phyloP scores from a whole-genome alignment of 805 yeast species.

The Kazachstania taianensis region DNA sequence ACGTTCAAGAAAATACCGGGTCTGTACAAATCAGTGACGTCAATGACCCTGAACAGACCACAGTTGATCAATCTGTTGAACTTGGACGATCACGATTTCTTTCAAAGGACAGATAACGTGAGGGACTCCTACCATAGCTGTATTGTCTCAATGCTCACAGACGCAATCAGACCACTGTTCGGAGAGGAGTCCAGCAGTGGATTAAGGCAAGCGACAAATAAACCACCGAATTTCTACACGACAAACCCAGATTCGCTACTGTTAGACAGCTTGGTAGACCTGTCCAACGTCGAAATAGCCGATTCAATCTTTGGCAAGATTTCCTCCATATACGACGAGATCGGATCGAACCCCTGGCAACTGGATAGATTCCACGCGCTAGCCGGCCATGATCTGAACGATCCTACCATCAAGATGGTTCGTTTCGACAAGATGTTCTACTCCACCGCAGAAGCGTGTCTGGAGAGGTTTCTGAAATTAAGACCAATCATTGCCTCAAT shows the following conservation, averaged over 20 bases:
- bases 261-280: slow-evolving; percentile 8
- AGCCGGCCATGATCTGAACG: slow-evolving; percentile 2
- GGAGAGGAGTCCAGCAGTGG: slow-evolving; percentile 2
- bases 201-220: background rate
- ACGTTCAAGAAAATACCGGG: slow-evolving; percentile 4
- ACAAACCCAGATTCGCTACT: slow-evolving; percentile 3
- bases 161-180: slow-evolving; percentile 9
- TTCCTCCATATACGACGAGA: slow-evolving; percentile 8
- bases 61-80: slow-evolving; percentile 5
- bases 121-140: slow-evolving; percentile 8
- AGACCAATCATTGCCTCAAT: slow-evolving; percentile 5
- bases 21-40: slow-evolving; percentile 7
- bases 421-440: slow-evolving; percentile 8
- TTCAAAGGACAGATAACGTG: background rate
- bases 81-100: slow-evolving; percentile 6
- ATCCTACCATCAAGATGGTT: slow-evolving; percentile 1
- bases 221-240: slow-evolving; percentile 1
- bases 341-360: slow-evolving; percentile 11
- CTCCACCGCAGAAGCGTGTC: slow-evolving; percentile 10
- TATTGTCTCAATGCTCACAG: slow-evolving; percentile 4
- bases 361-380: slow-evolving; percentile 9
- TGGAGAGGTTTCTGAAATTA: slow-evolving; percentile 6
- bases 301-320: slow-evolving; percentile 11
- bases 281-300: slow-evolving; percentile 5
- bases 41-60: slow-evolving; percentile 9